These are phyloP conservation scores for Pythium plurisporium DNA, from an alignment of 352 stramenopile genomes.

Conservation along the genomic window DNA sequence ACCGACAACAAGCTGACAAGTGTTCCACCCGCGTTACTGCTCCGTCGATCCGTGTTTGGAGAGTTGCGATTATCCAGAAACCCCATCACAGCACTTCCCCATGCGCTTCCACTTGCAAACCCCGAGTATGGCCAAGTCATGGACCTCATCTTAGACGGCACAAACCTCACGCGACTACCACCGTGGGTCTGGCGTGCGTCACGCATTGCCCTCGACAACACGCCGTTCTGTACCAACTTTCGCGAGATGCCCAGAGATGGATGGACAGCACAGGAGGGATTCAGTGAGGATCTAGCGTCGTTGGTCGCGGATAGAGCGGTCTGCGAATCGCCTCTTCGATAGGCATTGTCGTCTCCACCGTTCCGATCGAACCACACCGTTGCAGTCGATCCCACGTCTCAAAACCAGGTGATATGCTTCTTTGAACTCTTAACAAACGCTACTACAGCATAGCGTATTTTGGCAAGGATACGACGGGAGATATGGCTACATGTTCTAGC, in stretches of 20 bases:
- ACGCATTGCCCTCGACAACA: not conserved
- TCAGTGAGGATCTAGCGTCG: too few relatives aligned
- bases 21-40: not conserved
- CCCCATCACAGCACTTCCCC: not conserved
- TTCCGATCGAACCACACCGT: too few relatives aligned
- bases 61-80: not conserved
- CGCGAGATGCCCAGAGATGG: not conserved
- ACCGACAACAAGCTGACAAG: not conserved
- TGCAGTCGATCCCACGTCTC: too few relatives aligned
- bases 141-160: not conserved
- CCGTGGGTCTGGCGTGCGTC: not conserved
- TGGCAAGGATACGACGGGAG: too few relatives aligned
- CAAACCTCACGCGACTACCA: not conserved
- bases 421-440: too few relatives aligned
- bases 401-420: too few relatives aligned
- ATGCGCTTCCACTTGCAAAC: not conserved
- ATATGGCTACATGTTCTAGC: too few relatives aligned
- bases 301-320: too few relatives aligned
- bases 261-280: not conserved
- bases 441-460: too few relatives aligned
- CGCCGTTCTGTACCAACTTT: not conserved
- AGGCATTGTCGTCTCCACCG: too few relatives aligned
- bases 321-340: too few relatives aligned
- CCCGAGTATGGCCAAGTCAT: not conserved
- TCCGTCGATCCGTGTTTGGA: not conserved